Base-by-base conservation (phyloP, 257 asterid genomes). In the Henckelia pumila region DNA sequence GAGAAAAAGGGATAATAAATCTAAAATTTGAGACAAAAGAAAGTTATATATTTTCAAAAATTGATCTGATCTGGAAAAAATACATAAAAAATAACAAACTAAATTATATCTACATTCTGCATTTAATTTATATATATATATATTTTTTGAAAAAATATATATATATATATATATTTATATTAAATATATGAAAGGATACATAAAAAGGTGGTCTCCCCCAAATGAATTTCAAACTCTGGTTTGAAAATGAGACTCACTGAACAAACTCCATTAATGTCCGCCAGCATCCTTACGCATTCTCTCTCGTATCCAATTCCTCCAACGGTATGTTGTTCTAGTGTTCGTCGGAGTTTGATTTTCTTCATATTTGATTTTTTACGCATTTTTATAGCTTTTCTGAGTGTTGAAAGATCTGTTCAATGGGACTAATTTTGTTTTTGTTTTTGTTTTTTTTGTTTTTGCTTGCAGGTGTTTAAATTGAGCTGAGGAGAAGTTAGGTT, bases 401-500 rank as follows among this genome's bases (percentile, higher is more conserved):
- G 8, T 47, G 5, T 47, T 14, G 21, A 47, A 66, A 55, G 73
- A 66, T 74, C 76, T 71, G 79, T 19, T 58, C 1, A 33, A 29
- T 0, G 66, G 26, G 61, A 57, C 32, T 69, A 74, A 35, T 71
- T 67, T 66, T n/a, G n/a, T n/a, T n/a, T n/a, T n/a, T n/a, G n/a
- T 68, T 26, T 25, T 25, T 73, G 28, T n/a, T 35, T 44, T 59
- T 71, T 30, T 47, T 49, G 25, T 33, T 64, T 61, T 61, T 61
- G 44, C 19, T 21, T 70, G 77, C 24, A 70, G 77, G 74, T 75
- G 65, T 47, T 64, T 65, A 14, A 77, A 73, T 58, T 68, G 76
- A 83, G 84, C 78, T 76, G 79, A 59, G 71, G 75, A 79, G 64
- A 30, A 55, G 72, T 67, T 79, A 57, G 77, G 74, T 63, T 59